Base-by-base conservation (phyloP, 352 stramenopile genomes). In the Thraustotheca clavata region DNA sequence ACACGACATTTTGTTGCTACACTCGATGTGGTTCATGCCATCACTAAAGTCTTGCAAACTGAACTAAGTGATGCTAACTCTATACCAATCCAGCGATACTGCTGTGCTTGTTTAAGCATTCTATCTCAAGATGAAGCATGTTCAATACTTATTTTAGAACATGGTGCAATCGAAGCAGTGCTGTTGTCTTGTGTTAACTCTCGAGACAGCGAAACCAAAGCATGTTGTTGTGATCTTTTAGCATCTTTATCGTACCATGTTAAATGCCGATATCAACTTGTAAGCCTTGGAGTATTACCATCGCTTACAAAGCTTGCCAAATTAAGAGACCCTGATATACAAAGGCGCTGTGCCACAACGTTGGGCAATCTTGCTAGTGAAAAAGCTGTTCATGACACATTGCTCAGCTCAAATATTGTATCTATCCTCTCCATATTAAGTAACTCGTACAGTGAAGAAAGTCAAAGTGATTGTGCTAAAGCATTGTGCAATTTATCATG, bases 371-470 rank as follows among this genome's bases (percentile, higher is more conserved):
- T 89, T 1, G 87, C 80, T 0, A 74, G 73, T 0, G 77, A 87
- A 32, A 67, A 69, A 1, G 67, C 71, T 4, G 80, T 88, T 26
- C 76, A 81, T 35, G 36, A 71, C 20, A 71, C 79, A 0, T 69
- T 91, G 6, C 68, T 83, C 0, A 74, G 63, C 29, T 74, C 82
- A 0, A 71, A 75, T 2, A 81, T 75, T 27, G 75, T 91, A 0
- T 59, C 69, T 0, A 75, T 89, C 4, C 69, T 91, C 14, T 65
- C 78, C 0, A 59, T 79, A 1, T 69, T 89, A 4, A 91, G 80
- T 63, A 87, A 91, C 41, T 89, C 80, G 11, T 90, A 91, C 71
- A 92, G 83, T 39, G 83, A 91, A 72, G 79, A 89, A 22, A 88
- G 71, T 29, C 83, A 92, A 59, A 74, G 79, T 4, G 80, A 92